Base-by-base conservation (phyloP, 2,329 filamentous ascomycete genomes). In the Aspergillus fructus region DNA sequence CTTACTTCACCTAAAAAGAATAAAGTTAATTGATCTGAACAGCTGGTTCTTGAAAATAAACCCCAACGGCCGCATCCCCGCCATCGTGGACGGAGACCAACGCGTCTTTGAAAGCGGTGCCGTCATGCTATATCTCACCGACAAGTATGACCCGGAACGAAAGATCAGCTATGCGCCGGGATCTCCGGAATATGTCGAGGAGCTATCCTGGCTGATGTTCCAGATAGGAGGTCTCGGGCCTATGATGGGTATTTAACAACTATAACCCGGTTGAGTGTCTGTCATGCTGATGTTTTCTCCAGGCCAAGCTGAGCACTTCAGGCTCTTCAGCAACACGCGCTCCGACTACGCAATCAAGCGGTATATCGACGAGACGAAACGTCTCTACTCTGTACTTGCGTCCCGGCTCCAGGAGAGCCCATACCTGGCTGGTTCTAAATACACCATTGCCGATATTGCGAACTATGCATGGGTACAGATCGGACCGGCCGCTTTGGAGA, bases 41-140 rank as follows among this genome's bases (percentile, higher is more conserved):
- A 48, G 46, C 15, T 79, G 77, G 76, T 81, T 75, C 63, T 60
- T 79, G 43, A 71, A 76, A 45, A 78, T 80, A 56, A 80, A 79
- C 56, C 78, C 78, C n/a, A 80, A 80, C 61, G 79, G 78, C 33
- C 75, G 78, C 39, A 79, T 80, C 53, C 78, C 78, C 17, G 78
- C 77, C 17, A 70, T 81, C 43, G 68, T 73, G 33, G 78, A 81
- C 62, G 68, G 69, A 40, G 59, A 65, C 1, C 61, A 74, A 64
- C 68, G 72, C 2, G 68, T 80, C 37, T 81, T 81, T 60, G 78
- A 81, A 59, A 76, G 74, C 47, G 77, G 75, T 6, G 70, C 76
- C 1, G 76, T 81, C 47, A 73, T 80, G 71, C 68, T 77, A 23
- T 81, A 81, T 55, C 68, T 81, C 11, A 68, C 65, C 40, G 71